Evolutionary conservation across 108 stramenopile species (phyloP).

Genomic region (Nannochloropsis salina): DNA sequence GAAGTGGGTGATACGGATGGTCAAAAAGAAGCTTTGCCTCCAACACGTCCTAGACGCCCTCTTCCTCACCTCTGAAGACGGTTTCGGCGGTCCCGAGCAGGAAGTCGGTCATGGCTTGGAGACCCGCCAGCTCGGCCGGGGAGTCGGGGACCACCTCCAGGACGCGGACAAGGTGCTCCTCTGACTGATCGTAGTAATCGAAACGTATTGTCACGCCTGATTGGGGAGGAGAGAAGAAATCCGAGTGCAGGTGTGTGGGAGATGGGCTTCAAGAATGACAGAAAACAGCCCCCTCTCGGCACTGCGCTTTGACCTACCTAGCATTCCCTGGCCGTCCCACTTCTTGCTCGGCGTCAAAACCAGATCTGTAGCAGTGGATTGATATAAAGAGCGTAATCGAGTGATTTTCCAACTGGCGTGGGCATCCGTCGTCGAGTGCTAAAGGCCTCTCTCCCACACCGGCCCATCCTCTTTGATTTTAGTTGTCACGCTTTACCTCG

Average conservation of each 20-base stretch:
- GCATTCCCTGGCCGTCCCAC: slow-evolving; percentile 85
- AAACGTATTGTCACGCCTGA: slow-evolving; percentile 81
- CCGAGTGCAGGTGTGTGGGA: not conserved
- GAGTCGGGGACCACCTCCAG: slow-evolving; percentile 39
- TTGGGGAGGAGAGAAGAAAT: not conserved
- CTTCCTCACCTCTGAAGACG: slow-evolving; percentile 14
- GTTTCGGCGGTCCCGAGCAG: slow-evolving; percentile 48
- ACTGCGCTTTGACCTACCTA: slow-evolving; percentile 44
- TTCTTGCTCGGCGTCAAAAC: slow-evolving; percentile 66
- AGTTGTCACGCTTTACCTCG: slow-evolving; percentile 18
- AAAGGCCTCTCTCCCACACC: not conserved
- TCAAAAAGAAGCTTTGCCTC: no score
- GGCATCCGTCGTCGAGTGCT: no score
- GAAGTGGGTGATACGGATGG: not conserved
- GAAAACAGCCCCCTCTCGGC: not conserved
- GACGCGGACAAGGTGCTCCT: slow-evolving; percentile 41
- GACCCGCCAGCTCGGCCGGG: slow-evolving; percentile 54
- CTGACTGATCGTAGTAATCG: slow-evolving; percentile 70
- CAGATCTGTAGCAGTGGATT: slow-evolving; percentile 52
- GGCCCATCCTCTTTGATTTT: not conserved
- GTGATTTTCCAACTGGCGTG: not conserved
- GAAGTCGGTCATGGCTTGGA: slow-evolving; percentile 52
- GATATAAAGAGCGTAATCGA: not conserved
- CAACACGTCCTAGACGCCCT: no score
- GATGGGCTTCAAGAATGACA: not conserved